Percentiles rank a stretch among this genome's conserved stretches.
Conservation (phyloP, 352 stramenopile species). For the Globisporangium uncinulatum region DNA sequence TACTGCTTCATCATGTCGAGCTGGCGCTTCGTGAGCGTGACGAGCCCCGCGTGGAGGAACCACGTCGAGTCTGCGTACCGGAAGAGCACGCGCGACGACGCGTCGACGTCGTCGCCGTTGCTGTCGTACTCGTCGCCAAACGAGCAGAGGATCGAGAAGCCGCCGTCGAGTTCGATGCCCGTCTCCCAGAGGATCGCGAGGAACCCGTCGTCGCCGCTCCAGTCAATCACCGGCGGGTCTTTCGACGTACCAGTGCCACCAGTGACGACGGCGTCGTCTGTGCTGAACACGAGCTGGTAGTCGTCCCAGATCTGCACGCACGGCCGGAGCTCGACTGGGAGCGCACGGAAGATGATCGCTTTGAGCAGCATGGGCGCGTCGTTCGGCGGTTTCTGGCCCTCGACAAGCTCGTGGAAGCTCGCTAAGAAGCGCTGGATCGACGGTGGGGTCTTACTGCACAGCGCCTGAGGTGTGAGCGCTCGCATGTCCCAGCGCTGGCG, state of each 20-base stretch:
- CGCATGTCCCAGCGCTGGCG: constrained; percentile 72
- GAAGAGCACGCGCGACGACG: constrained; percentile 65
- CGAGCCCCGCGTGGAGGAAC: constrained; percentile 58
- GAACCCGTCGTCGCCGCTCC: constrained; percentile 76
- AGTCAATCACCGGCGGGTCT: constrained; percentile 57
- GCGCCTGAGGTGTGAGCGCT: constrained; percentile 47
- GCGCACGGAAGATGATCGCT: constrained; percentile 61
- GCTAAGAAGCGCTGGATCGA: constrained; percentile 71
- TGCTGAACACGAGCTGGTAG: constrained; percentile 65
- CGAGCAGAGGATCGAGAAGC: constrained; percentile 80
- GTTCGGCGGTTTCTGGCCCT: constrained; percentile 46
- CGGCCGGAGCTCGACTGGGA: constrained; percentile 69
- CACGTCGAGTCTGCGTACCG: constrained; percentile 78
- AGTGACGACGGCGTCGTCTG: constrained; percentile 14
- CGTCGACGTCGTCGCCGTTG: constrained; percentile 41
- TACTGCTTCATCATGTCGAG: constrained; percentile 86
- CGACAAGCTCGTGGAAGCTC: constrained; percentile 58
- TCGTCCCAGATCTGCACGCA: constrained; percentile 85
- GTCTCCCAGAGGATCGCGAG: constrained; percentile 78
- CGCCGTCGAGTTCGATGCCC: constrained; percentile 66
- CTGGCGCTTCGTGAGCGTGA: constrained; percentile 68
- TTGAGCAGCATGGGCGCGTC: constrained; percentile 69
- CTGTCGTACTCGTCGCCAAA: constrained; percentile 74
- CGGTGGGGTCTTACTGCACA: constrained; percentile 63
- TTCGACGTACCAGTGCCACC: not conserved